Conservation (phyloP, 2,329 filamentous ascomycete genomes). For the Calonectria multiphialidica region DNA sequence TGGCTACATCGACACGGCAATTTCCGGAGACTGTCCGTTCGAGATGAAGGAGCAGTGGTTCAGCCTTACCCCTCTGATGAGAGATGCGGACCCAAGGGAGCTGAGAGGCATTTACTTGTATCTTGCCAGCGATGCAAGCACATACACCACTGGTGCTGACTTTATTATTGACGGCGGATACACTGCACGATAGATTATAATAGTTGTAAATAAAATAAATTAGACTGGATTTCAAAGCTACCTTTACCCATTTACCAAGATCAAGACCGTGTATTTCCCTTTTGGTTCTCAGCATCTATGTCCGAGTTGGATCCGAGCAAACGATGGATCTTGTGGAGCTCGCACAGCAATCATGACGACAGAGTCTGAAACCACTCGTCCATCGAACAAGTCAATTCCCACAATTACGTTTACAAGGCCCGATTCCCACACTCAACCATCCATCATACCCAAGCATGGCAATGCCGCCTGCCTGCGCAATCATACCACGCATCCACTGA, state of each 20-base stretch:
- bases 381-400: background rate
- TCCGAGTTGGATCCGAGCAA: background rate
- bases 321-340: background rate
- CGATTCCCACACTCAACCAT: background rate
- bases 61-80: constrained; percentile 45
- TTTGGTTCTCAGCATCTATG: background rate
- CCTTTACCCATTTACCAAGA: background rate
- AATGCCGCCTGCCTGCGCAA: background rate
- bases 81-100: constrained; percentile 46
- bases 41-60: constrained; percentile 52
- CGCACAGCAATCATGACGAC: background rate
- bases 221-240: background rate
- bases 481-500: background rate
- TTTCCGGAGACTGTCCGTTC: constrained; percentile 47
- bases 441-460: background rate
- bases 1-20: constrained; percentile 53
- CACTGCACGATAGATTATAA: constrained; percentile 26
- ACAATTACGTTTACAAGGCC: background rate
- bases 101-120: constrained; percentile 48
- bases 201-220: background rate
- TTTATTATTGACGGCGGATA: constrained; percentile 35
- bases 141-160: constrained; percentile 30
- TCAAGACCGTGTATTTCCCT: background rate
- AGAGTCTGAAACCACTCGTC: background rate
- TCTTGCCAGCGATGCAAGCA: constrained; percentile 34